Evolutionary conservation across 768 basidiomycete genomes (phyloP), one percentile per base, ranked within the genome.

Genomic region (Tricholoma sp.): DNA sequence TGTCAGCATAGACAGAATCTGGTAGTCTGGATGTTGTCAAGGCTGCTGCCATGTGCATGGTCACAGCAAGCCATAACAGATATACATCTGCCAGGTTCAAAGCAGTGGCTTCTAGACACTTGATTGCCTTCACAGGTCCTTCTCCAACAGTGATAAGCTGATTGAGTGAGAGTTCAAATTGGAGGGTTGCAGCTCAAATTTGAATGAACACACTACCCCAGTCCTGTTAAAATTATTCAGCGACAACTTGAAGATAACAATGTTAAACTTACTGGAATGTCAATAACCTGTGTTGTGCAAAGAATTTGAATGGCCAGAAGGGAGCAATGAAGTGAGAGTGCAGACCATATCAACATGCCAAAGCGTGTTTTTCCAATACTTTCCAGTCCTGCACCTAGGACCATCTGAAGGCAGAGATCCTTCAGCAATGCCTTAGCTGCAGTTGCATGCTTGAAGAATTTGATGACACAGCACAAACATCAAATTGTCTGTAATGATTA

Each of bases 1-100:
- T 68, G 21, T 68, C 50, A 7, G 59, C 56, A 41, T 57, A 59
- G 5, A 68, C 64, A 3, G 64, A 54, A 43, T 62, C 54, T 0
- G 66, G 66, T 10, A 66, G 49, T 6, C 27, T 46, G 8, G 41
- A 57, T 31, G 63, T 56, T 18, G 62, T 24, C 10, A 67, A 58
- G 11, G 55, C 41, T 4, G 65, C 46, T 27, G 62, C 60, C 19
- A 71, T 51, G 4, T 59, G 29, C 4, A 67, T 64, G 7, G 71
- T 35, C 11, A 72, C 54, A 2, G 72, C 73, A 5, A 75, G 65
- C 71, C 71, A 74, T 52, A 72, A 74, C 2, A 71, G 57, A 55
- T 70, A 74, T 10, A 74, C 67, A 59, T 74, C 69, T 10, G 66
- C 72, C 0, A 65, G 60, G 2, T 58, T 72, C 0, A 67, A 47